Conservation (phyloP, 2,329 filamentous ascomycete genomes). For the Elsinoe batatas region DNA sequence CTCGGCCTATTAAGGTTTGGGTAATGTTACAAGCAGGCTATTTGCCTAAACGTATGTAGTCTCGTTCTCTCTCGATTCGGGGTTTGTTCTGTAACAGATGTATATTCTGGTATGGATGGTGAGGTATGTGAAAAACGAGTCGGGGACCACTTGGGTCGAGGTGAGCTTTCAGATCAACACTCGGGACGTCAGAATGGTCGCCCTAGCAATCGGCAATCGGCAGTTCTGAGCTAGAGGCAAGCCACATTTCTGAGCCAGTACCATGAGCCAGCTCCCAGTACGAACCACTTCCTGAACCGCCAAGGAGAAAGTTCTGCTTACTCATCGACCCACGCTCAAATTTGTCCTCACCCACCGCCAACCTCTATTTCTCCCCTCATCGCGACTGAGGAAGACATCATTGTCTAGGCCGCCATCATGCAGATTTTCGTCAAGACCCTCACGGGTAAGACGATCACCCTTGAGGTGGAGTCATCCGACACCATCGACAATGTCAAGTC, state of each 20-base stretch:
- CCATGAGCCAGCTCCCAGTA: no score
- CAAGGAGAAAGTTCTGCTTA: not conserved
- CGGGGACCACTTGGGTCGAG: not conserved
- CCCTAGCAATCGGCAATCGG: slow-evolving; percentile 4
- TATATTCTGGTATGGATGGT: not conserved
- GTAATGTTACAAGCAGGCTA: slow-evolving; percentile 9
- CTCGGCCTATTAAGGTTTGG: slow-evolving; percentile 9
- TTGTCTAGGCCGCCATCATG: slow-evolving; percentile 16
- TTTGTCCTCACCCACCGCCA: not conserved
- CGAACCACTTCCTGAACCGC: not conserved
- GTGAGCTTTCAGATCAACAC: not conserved
- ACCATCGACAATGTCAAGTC: slow-evolving; percentile 99
- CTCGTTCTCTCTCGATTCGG: not conserved
- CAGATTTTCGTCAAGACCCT: slow-evolving; percentile 81
- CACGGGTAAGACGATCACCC: slow-evolving; percentile 99
- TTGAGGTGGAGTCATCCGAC: slow-evolving; percentile 99
- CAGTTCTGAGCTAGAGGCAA: not conserved
- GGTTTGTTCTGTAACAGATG: not conserved
- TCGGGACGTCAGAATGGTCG: slow-evolving; percentile 1
- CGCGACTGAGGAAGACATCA: slow-evolving; percentile 17
- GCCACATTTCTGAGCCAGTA: not conserved
- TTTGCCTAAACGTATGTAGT: not conserved
- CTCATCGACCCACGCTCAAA: slow-evolving; percentile 10
- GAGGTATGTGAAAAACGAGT: not conserved
- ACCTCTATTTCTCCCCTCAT: slow-evolving; percentile 12